Evolutionary conservation across 2,329 filamentous ascomycete species (phyloP).

Genomic region (Claviceps paspali): DNA sequence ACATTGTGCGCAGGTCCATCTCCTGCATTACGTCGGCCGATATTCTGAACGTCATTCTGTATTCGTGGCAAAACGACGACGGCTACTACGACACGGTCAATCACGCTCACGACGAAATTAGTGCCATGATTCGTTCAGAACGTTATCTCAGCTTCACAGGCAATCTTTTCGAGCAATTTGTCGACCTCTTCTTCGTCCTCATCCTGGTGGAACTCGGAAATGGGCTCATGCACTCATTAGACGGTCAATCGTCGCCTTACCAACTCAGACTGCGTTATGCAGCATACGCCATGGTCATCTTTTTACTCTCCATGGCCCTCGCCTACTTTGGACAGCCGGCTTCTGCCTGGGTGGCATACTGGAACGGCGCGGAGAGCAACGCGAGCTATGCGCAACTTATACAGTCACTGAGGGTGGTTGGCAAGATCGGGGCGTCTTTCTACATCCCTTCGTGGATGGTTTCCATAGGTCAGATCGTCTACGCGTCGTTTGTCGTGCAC

Average conservation of each 20-base stretch:
- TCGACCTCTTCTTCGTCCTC: conserved; percentile 3
- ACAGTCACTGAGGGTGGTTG: conserved; percentile 5
- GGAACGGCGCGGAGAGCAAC: conserved; percentile 6
- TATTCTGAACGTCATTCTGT: conserved; percentile 3
- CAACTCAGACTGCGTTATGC: conserved; percentile 3
- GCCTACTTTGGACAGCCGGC: conserved; percentile 7
- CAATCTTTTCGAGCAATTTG: conserved; percentile 6
- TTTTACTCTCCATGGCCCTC: neutral
- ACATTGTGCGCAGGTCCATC: conserved; percentile 4
- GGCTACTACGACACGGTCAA: conserved; percentile 5
- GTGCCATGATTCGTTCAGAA: conserved; percentile 4
- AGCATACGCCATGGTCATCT: neutral
- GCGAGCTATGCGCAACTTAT: conserved; percentile 6
- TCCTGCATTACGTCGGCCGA: conserved; percentile 5
- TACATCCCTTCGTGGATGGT: conserved; percentile 5
- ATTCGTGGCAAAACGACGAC: conserved; percentile 6
- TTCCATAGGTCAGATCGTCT: conserved; percentile 3
- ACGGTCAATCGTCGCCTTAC: conserved; percentile 2
- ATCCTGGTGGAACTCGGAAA: conserved; percentile 5
- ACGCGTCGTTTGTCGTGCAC: conserved; percentile 6
- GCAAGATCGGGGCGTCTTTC: conserved; percentile 4
- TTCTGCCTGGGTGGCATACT: conserved; percentile 5
- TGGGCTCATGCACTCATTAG: conserved; percentile 4
- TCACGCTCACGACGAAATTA: conserved; percentile 6
- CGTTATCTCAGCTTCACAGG: conserved; percentile 6